Base-by-base conservation (phyloP, 352 stramenopile species). In the Pythium aquatile region DNA sequence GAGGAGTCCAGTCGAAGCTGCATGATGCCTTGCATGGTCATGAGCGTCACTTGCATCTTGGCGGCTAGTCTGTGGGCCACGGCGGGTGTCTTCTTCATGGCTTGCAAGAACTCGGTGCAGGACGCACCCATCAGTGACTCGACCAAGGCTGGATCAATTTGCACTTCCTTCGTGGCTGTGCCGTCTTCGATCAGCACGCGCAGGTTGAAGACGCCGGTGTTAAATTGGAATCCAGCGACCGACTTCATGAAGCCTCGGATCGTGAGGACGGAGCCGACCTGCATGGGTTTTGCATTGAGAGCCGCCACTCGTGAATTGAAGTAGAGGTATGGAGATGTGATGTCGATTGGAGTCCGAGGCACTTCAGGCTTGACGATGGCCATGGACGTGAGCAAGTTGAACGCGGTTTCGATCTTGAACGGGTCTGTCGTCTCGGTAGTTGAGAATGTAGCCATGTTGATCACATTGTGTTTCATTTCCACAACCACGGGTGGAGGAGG, bases 21-120 rank as follows among this genome's bases (percentile, higher is more conserved):
- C 84, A 94, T 91, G 39, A 93, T 68, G 24, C 86, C 86, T 61
- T 94, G 81, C 59, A 94, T 76, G 16, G 76, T 90, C 82, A 91
- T 91, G 26, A 94, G 78, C 54, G 70, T 66, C 61, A 92, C 84
- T 54, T 94, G 86, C 86, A 94, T 94, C 32, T 71, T 77, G 24
- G 84, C 80, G 0, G 83, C 84, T 76, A 84, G 91, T 13, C 63
- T 47, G 46, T 90, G 81, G 0, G 81, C 86, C 16, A 90, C 70
- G 32, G 70, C 51, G 1, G 81, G 71, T 7, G 81, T 85, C 11
- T 71, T 72, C 51, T 90, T 71, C 86, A 94, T 93, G 28, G 83
- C 81, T 47, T 77, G 62, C 55, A 85, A 55, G 61, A 94, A 94
- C 54, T 85, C 76, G 2, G 64, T 54, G 58, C 86, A 94, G 2